A percentile compares a stretch with the other conserved stretches of the same genome.
phyloP scores from a whole-genome alignment of 2,329 filamentous ascomycete genomes.

The Monilinia aucupariae region DNA sequence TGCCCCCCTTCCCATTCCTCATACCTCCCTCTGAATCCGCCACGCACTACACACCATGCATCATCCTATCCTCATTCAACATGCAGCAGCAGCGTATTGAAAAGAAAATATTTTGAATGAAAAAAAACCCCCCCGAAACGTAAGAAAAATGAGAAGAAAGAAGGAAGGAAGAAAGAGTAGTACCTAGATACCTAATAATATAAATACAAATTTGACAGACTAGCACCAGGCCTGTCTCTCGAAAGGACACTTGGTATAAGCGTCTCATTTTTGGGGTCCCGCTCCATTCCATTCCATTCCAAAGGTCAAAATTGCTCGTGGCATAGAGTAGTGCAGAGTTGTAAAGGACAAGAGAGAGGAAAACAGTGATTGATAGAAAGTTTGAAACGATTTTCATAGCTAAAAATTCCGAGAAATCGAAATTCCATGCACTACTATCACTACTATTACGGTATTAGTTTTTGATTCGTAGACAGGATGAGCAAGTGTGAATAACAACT shows the following conservation, averaged over 20 bases:
- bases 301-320: not conserved
- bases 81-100: not conserved
- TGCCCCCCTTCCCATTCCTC: not conserved
- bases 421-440: not conserved
- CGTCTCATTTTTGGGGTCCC: not conserved
- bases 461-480: not conserved
- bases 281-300: not conserved
- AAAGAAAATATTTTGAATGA: not conserved
- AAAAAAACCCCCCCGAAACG: not conserved
- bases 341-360: slow-evolving; percentile 4
- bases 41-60: no score
- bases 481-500: not conserved
- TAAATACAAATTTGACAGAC: not conserved
- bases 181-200: not conserved
- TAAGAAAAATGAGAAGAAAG: no score
- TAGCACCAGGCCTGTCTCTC: not conserved
- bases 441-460: not conserved
- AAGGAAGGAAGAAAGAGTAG: not conserved
- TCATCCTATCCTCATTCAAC: not conserved
- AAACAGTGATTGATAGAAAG: not conserved
- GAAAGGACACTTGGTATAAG: not conserved
- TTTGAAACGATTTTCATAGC: not conserved
- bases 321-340: not conserved
- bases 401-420: not conserved
- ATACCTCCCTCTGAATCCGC: no score